Evolutionary conservation across 1,284 basidiomycete genomes (phyloP), one percentile per base, ranked within the genome.

Genomic region (Wolfiporia cocos): DNA sequence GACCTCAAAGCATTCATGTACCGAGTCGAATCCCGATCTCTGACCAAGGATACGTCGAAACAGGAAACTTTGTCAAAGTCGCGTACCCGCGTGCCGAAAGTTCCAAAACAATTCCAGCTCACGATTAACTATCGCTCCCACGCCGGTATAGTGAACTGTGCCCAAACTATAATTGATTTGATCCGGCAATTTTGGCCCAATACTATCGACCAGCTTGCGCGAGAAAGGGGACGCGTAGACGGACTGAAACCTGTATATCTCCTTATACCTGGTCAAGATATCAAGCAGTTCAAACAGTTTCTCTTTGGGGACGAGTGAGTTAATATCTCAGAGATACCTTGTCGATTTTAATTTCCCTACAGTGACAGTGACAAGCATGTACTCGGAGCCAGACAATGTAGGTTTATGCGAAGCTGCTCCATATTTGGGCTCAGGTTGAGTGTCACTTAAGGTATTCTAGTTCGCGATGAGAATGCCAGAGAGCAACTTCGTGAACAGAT

Each of bases 391-490:
- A 60, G 77, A 26, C 83, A 86, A 63, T 86, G 82, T 81, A 39
- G 44, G 67, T 35, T 12, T 12, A 24, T 5, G 4, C 14, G 20
- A 21, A 3, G 11, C 9, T 14, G 12, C 22, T n/a, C 24, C n/a
- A 12, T 24, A 41, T 19, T 17, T 14, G 17, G 19, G 14, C 28
- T 18, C 26, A 28, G 14, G 26, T 7, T 7, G 26, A 21, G 1
- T 40, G n/a, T n/a, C n/a, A n/a, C n/a, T n/a, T n/a, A n/a, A 84
- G 81, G 78, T 49, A 86, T 88, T 24, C 62, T 88, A 1, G 85
- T 88, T 2, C 74, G 85, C 14, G 66, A 82, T 44, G 70, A 82
- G 2, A 55, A 55, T 4, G 77, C 81, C 2, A 61, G 65, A 12
- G 57, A 74, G 0, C 65, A 65, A 42, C 57, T 88, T 1, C 64